Conservation (phyloP, 768 basidiomycete species). For the Leucocoprinus leucothites region DNA sequence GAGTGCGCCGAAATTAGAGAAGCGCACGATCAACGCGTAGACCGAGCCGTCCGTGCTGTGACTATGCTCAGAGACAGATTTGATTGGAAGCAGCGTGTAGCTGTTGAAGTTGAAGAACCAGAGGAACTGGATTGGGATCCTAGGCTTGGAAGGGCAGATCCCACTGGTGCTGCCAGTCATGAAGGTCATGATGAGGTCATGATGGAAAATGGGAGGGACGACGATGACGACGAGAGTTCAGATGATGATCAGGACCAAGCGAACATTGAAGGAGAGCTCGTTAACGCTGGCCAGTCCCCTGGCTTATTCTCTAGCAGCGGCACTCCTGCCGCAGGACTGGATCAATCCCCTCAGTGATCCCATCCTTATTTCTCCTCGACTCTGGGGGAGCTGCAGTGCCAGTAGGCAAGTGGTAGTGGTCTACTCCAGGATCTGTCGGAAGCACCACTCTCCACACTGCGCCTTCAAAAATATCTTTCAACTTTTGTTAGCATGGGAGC, state of each 20-base stretch:
- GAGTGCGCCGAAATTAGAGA: slow-evolving; percentile 66
- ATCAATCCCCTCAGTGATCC: background rate
- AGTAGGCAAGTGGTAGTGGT: no score
- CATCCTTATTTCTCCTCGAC: background rate
- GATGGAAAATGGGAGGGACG: slow-evolving; percentile 25
- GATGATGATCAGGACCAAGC: slow-evolving; percentile 23
- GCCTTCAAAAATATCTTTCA: no score
- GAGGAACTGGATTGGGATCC: slow-evolving; percentile 77
- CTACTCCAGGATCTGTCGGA: background rate
- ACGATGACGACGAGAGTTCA: slow-evolving; percentile 25
- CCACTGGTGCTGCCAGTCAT: slow-evolving; percentile 17
- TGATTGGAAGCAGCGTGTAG: slow-evolving; percentile 81
- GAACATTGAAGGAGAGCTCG: slow-evolving; percentile 25
- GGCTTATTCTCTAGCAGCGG: slow-evolving; percentile 2
- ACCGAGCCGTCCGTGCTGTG: slow-evolving; percentile 77
- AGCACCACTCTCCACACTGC: no score
- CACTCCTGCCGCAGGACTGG: background rate
- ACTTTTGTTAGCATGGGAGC: no score
- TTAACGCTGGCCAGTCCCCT: slow-evolving; percentile 3
- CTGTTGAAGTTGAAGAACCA: slow-evolving; percentile 75
- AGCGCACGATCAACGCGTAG: slow-evolving; percentile 74
- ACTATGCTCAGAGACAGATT: slow-evolving; percentile 75
- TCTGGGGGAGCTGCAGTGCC: background rate
- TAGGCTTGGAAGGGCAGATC: slow-evolving; percentile 26
- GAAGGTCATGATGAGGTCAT: slow-evolving; percentile 22